These are phyloP conservation scores for Paracamarosporium sp. DNA, from an alignment of 2,329 filamentous ascomycete species.

Conservation along the genomic window DNA sequence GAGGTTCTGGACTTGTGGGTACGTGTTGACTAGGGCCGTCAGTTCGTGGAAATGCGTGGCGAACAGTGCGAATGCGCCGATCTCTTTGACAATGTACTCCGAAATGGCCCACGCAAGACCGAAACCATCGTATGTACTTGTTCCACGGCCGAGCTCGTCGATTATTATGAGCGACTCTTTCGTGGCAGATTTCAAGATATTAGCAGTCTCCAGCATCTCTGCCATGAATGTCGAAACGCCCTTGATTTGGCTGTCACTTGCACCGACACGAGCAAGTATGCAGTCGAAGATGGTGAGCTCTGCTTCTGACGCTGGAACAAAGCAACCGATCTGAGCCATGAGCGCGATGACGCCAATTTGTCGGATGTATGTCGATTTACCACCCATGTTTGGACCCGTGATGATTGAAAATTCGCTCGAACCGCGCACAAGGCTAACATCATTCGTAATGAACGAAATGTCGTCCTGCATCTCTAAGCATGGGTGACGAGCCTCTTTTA, in stretches of 20 bases:
- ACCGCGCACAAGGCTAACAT: slow-evolving; percentile 80
- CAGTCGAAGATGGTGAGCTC: slow-evolving; percentile 96
- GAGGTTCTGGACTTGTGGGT: slow-evolving; percentile 87
- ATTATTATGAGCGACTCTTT: slow-evolving; percentile 97
- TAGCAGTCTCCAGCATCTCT: slow-evolving; percentile 98
- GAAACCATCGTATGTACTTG: slow-evolving; percentile 97
- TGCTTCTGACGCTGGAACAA: slow-evolving; percentile 89
- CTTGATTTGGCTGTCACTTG: slow-evolving; percentile 95
- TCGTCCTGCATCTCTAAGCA: slow-evolving; percentile 99
- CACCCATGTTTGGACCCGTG: slow-evolving; percentile 98
- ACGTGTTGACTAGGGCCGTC: slow-evolving; percentile 85
- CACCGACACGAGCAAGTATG: slow-evolving; percentile 93
- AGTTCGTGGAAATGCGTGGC: slow-evolving; percentile 99
- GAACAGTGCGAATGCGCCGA: slow-evolving; percentile 92
- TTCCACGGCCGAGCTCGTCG: slow-evolving; percentile 94
- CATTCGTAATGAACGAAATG: slow-evolving; percentile 97
- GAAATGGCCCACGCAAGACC: slow-evolving; percentile 99
- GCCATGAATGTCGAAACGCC: slow-evolving; percentile 99
- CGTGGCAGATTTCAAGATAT: slow-evolving; percentile 96
- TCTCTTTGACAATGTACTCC: slow-evolving; percentile 95
- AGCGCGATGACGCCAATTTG: slow-evolving; percentile 96
- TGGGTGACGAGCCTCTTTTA: slow-evolving; percentile 94
- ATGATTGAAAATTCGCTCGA: slow-evolving; percentile 93
- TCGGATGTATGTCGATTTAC: slow-evolving; percentile 97
- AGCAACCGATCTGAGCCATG: slow-evolving; percentile 96